These are phyloP conservation scores for Oehlia diaphana DNA, from an alignment of 192 early-diverging fungal species.

Conservation along the genomic window DNA sequence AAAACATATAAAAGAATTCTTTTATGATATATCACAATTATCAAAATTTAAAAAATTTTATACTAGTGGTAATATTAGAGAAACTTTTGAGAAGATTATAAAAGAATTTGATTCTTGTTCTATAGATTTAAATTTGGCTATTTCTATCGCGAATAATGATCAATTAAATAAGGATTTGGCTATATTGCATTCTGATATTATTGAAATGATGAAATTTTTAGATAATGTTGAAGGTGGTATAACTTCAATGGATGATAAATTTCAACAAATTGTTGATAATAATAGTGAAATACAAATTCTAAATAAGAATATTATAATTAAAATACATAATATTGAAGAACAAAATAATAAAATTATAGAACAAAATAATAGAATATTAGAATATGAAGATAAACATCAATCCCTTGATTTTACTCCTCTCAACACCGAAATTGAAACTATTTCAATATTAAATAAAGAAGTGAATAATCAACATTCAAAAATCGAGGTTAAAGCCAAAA, in stretches of 20 bases:
- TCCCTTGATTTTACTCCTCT: not conserved
- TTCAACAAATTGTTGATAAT: not conserved
- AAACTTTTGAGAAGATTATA: not conserved
- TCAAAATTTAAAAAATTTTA: constrained; percentile 14
- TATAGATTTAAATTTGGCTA: not conserved
- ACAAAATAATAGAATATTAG: not conserved
- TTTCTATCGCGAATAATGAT: not conserved
- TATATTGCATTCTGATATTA: not conserved
- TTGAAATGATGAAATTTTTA: not conserved
- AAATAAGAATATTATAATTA: not conserved
- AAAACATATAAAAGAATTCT: constrained; percentile 26
- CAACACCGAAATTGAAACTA: not conserved
- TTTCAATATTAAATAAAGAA: not conserved
- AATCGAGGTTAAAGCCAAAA: not conserved
- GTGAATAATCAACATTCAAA: not conserved
- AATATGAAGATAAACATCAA: not conserved
- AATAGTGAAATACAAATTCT: not conserved
- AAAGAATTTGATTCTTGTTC: constrained; percentile 1
- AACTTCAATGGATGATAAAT: not conserved
- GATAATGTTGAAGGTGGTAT: not conserved
- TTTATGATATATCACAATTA: constrained; percentile 27
- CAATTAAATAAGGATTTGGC: not conserved
- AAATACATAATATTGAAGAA: not conserved
- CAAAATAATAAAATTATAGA: not conserved
- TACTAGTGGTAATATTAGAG: not conserved